phyloP scores from a whole-genome alignment of 2,329 filamentous ascomycete species.

The Aspergillus bombycis region DNA sequence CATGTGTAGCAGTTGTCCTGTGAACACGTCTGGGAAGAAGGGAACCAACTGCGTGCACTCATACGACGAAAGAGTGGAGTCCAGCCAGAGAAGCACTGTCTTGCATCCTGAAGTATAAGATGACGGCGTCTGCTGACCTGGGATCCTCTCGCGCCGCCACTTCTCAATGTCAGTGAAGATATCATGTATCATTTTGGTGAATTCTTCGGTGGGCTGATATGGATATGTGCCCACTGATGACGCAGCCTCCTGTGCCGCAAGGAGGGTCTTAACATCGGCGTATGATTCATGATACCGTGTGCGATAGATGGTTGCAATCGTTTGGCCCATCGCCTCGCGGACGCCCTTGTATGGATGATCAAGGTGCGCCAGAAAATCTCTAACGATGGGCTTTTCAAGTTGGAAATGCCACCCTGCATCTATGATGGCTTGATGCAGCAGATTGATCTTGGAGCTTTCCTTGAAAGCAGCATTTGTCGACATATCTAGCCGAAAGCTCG shows the following conservation, averaged over 20 bases:
- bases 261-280: constrained; percentile 72
- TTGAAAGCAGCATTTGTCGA: constrained; percentile 96
- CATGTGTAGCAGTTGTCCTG: constrained; percentile 95
- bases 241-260: constrained; percentile 75
- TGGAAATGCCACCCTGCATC: constrained; percentile 97
- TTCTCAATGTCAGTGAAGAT: constrained; percentile 79
- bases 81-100: constrained; percentile 93
- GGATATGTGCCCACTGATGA: constrained; percentile 85
- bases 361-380: constrained; percentile 87
- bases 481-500: constrained; percentile 89
- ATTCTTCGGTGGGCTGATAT: constrained; percentile 77
- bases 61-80: constrained; percentile 84
- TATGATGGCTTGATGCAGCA: constrained; percentile 84
- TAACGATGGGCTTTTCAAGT: constrained; percentile 80
- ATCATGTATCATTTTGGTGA: constrained; percentile 69
- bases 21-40: constrained; percentile 88
- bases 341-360: constrained; percentile 98
- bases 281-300: constrained; percentile 95
- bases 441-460: constrained; percentile 92
- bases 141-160: constrained; percentile 82
- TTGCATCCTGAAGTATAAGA: constrained; percentile 96
- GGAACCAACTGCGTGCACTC: constrained; percentile 89
- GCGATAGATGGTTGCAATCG: constrained; percentile 84
- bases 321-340: constrained; percentile 88
- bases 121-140: constrained; percentile 90